Percentiles rank a stretch among this genome's conserved stretches.
Conservation (phyloP, 2,329 filamentous ascomycete genomes). For the Sphaerostilbella broomeana region DNA sequence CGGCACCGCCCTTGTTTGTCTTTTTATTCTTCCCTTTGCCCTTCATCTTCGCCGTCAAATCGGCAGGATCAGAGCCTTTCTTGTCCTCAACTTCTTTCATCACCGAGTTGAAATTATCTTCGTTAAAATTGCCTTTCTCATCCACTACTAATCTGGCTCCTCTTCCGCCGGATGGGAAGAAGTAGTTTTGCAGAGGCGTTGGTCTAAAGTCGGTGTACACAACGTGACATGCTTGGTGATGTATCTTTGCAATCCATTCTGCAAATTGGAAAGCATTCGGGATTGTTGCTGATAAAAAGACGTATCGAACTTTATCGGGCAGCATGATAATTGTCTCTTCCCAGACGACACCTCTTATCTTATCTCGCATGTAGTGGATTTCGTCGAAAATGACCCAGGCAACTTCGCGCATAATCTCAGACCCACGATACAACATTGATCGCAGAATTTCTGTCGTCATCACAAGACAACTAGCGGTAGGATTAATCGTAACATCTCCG, state of each 20-base stretch:
- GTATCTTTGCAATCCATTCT: constrained; percentile 98
- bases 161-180: constrained; percentile 87
- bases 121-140: constrained; percentile 91
- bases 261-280: constrained; percentile 99
- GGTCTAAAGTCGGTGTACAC: constrained; percentile 98
- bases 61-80: constrained; percentile 75
- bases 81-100: constrained; percentile 86
- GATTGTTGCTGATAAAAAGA: constrained; percentile 96
- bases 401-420: constrained; percentile 98
- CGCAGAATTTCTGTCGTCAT: constrained; percentile 99
- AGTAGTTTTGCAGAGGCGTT: constrained; percentile 94
- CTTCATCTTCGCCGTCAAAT: constrained; percentile 71
- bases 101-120: constrained; percentile 95
- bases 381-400: constrained; percentile 98
- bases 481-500: constrained; percentile 98
- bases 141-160: constrained; percentile 94
- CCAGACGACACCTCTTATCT: constrained; percentile 92
- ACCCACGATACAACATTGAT: constrained; percentile 96
- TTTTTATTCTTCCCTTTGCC: constrained; percentile 90
- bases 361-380: constrained; percentile 97
- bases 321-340: constrained; percentile 98
- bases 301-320: constrained; percentile 97
- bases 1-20: constrained; percentile 77
- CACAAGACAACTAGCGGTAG: constrained; percentile 92
- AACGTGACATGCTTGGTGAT: constrained; percentile 95